Evolutionary conservation across 129 eudicot genomes (phyloP).

Genomic region (Centrapalus pauciflorus): DNA sequence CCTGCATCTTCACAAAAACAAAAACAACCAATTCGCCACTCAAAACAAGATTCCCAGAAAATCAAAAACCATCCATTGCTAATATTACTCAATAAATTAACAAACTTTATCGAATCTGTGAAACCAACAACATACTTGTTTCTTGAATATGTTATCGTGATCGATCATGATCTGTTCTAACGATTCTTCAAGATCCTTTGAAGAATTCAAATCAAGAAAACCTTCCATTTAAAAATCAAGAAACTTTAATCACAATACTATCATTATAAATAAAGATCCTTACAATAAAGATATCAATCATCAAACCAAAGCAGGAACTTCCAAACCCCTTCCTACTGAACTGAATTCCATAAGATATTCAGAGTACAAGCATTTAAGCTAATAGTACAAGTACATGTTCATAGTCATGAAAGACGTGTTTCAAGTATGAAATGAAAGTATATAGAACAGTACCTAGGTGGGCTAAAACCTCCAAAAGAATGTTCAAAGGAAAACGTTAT

Average conservation of each 20-base stretch:
- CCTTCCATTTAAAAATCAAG: slow-evolving; percentile 30
- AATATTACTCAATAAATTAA: not conserved
- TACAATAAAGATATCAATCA: not conserved
- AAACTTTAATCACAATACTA: slow-evolving; percentile 5
- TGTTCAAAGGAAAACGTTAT: not conserved
- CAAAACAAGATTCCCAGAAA: not conserved
- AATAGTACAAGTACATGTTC: slow-evolving; percentile 1
- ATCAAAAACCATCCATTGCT: not conserved
- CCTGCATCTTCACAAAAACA: slow-evolving; percentile 32
- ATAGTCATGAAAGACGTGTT: slow-evolving; percentile 11
- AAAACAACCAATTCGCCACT: not conserved
- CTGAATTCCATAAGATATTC: not conserved
- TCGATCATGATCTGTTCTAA: slow-evolving; percentile 37
- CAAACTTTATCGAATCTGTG: not conserved
- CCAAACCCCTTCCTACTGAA: slow-evolving; percentile 3
- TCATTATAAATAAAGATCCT: not conserved
- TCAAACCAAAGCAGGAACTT: slow-evolving; percentile 3
- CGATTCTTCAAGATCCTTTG: slow-evolving; percentile 22
- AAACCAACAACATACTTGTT: slow-evolving; percentile 36
- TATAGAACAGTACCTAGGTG: not conserved
- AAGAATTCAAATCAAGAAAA: slow-evolving; percentile 24
- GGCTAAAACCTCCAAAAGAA: slow-evolving; percentile 11
- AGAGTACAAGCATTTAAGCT: slow-evolving; percentile 12
- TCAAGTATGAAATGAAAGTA: not conserved
- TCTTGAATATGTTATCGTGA: slow-evolving; percentile 42